Conservation (phyloP, 495 filamentous ascomycete genomes). For the Lichina pygmaea region DNA sequence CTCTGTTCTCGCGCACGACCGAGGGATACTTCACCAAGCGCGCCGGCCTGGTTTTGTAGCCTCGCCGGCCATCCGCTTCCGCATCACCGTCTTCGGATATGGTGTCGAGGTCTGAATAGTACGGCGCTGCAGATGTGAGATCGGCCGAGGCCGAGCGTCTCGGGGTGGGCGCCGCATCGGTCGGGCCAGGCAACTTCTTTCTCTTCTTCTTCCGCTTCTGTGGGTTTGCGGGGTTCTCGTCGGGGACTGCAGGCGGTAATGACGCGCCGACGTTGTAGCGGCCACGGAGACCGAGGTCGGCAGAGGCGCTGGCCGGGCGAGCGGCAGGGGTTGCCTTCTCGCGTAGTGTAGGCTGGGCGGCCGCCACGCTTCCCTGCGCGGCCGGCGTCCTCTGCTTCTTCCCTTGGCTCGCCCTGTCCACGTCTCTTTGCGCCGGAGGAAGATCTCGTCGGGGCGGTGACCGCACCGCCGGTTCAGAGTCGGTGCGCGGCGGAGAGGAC, state of each 20-base stretch:
- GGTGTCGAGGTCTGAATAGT: slow-evolving; percentile 11
- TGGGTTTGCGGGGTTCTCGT: too few species aligned
- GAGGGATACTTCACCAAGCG: slow-evolving; percentile 26
- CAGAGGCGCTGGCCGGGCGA: background rate
- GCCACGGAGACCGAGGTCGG: too few species aligned
- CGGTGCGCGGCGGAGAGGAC: too few species aligned
- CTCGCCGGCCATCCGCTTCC: background rate
- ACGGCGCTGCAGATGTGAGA: slow-evolving; percentile 4
- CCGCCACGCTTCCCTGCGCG: background rate
- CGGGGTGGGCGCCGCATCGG: background rate
- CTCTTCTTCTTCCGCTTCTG: slow-evolving; percentile 8
- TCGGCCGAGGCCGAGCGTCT: background rate
- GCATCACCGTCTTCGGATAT: slow-evolving; percentile 5
- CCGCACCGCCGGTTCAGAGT: too few species aligned
- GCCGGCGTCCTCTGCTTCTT: too few species aligned
- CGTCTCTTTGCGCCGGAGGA: too few species aligned
- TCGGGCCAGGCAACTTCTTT: slow-evolving; percentile 1
- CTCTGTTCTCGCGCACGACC: slow-evolving; percentile 30
- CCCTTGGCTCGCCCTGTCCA: too few species aligned
- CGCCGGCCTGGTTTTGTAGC: slow-evolving; percentile 5
- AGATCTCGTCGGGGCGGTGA: too few species aligned
- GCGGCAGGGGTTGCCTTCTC: slow-evolving; percentile 13
- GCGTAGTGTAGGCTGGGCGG: slow-evolving; percentile 13
- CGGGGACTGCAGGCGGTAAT: too few species aligned
- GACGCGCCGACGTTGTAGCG: too few species aligned